Base-by-base conservation (phyloP, 495 filamentous ascomycete genomes). In the Penicillium canescens region DNA sequence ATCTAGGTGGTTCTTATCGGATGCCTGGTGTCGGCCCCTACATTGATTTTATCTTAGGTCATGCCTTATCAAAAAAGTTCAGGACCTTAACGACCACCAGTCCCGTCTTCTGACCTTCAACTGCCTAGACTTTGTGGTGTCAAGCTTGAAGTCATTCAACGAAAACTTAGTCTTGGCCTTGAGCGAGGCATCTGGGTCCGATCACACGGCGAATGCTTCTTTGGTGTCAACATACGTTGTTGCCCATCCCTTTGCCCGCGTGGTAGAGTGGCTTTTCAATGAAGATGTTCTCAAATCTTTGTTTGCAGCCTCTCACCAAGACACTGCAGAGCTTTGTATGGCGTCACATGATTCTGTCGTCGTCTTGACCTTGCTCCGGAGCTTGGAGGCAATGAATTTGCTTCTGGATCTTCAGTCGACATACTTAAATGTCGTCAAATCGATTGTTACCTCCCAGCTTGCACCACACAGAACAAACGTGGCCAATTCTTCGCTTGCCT, bases 191-290 rank as follows among this genome's bases (percentile, higher is more conserved):
- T 86, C 82, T 9, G 66, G 80, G 21, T 83, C 95, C 6, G 92
- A 97, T 68, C 61, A 78, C 13, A 82, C 85, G 6, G 86, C 93
- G 53, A 78, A 83, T 39, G 75, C 88, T 28, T 86, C 85, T 3
- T 86, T 85, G 16, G 70, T 98, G 23, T 77, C 82, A 42, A 77
- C 78, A 13, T 99, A 99, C 60, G 81, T 91, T 50, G 82, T 85
- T 6, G 78, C 96, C 21, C 94, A 99, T 71, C 91, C 94, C 8
- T 97, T 96, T 60, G 84, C 88, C 16, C 83, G 94, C 35, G 89
- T 92, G 20, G 94, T 96, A 84, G 95, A 98, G 67, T 98, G 95
- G 90, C 79, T 98, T 67, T 96, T 96, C 65, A 96, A 96, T 60
- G 90, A 94, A 57, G 90, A 89, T 56, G 90, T 96, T 21, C 80